phyloP scores from a whole-genome alignment of 257 asterid genomes.

The Rhazya stricta region DNA sequence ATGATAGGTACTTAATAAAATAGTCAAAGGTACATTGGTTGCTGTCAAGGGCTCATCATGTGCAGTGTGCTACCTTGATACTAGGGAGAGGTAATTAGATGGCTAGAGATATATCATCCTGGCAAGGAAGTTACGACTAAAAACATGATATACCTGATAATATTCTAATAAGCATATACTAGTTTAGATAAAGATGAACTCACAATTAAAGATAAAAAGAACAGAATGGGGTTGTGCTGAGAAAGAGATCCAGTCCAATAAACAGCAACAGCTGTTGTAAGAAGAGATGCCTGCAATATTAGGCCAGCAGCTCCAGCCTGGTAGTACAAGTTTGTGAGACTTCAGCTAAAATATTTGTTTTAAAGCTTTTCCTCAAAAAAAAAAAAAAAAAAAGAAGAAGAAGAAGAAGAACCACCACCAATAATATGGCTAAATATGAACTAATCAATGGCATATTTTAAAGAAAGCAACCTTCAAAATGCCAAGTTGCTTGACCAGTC shows the following conservation, averaged over 20 bases:
- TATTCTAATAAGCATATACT: not conserved
- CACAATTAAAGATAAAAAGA: constrained; percentile 79
- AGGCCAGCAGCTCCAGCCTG: constrained; percentile 99
- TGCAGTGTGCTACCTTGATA: not conserved
- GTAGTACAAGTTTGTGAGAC: constrained; percentile 24
- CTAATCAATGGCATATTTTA: not conserved
- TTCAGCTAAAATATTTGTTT: constrained; percentile 15
- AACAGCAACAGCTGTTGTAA: constrained; percentile 71
- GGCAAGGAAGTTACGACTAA: not conserved
- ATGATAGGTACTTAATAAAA: not conserved
- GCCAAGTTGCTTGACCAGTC: constrained; percentile 72
- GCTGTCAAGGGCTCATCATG: not conserved
- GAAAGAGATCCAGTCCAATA: constrained; percentile 75
- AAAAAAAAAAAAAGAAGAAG: too few relatives aligned
- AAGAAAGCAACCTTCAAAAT: constrained; percentile 52
- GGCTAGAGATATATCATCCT: not conserved
- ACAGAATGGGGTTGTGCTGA: constrained; percentile 51
- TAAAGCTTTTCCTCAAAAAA: too few relatives aligned
- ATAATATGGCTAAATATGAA: constrained; percentile 4
- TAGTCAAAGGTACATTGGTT: not conserved
- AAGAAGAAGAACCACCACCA: too few relatives aligned
- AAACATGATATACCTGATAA: not conserved
- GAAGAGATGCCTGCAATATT: constrained; percentile 80
- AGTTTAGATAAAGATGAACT: constrained; percentile 31
- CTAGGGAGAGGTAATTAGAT: not conserved